A percentile compares a stretch with the other conserved stretches of the same genome.
phyloP scores from a whole-genome alignment of 2,329 filamentous ascomycete genomes.

The Neofusicoccum cordaticola region DNA sequence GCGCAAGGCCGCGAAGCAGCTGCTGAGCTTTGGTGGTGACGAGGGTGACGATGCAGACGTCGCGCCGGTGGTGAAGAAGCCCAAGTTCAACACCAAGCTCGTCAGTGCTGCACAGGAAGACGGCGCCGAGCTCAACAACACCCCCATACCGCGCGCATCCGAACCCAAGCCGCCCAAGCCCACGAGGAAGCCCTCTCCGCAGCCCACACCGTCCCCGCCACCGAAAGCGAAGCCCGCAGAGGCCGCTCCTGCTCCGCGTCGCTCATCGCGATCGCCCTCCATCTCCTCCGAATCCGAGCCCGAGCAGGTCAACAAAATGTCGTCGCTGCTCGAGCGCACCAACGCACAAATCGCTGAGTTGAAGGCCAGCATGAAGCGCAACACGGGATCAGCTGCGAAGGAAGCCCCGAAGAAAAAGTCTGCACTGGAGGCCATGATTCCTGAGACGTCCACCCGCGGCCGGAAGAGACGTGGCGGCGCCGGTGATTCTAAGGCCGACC shows the following conservation, averaged over 20 bases:
- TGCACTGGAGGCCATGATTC: constrained; percentile 70
- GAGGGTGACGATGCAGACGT: constrained; percentile 57
- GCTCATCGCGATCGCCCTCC: constrained; percentile 11
- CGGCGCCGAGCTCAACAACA: constrained; percentile 15
- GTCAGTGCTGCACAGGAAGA: constrained; percentile 52
- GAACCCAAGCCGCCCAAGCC: not conserved
- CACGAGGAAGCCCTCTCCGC: not conserved
- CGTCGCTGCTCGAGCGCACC: constrained; percentile 60
- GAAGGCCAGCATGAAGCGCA: constrained; percentile 78
- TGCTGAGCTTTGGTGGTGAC: constrained; percentile 72
- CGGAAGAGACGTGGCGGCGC: constrained; percentile 64
- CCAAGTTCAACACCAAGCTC: constrained; percentile 75
- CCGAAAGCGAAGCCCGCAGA: constrained; percentile 1
- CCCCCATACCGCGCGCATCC: not conserved
- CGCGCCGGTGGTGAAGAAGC: constrained; percentile 65
- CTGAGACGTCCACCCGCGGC: constrained; percentile 65
- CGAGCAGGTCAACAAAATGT: constrained; percentile 35
- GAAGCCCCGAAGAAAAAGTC: constrained; percentile 51
- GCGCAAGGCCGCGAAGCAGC: constrained; percentile 70
- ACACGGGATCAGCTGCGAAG: constrained; percentile 26
- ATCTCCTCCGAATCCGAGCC: constrained; percentile 24
- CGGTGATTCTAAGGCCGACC: constrained; percentile 50
- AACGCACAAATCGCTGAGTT: constrained; percentile 79
- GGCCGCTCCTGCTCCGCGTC: not conserved
- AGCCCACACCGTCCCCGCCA: not conserved